Conservation (phyloP, 352 stramenopile species). For the Phytophthora hybrid region DNA sequence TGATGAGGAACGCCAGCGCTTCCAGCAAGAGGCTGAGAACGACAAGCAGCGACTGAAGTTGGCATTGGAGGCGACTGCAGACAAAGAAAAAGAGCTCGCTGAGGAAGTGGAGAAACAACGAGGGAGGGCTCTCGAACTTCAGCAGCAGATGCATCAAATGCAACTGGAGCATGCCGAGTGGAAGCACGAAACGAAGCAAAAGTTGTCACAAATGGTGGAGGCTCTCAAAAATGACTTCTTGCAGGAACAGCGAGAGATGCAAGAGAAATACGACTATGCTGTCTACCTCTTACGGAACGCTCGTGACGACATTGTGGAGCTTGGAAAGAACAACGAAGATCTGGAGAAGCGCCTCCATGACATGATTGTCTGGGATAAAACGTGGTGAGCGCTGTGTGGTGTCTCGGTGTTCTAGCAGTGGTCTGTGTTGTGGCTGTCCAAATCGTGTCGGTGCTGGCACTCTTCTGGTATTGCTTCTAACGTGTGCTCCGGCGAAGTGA, state of each 20-base stretch:
- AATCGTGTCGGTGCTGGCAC: neutral
- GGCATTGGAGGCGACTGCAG: conserved; percentile 56
- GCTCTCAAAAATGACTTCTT: conserved; percentile 64
- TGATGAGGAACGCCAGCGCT: conserved; percentile 65
- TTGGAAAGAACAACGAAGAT: conserved; percentile 62
- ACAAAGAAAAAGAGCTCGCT: conserved; percentile 84
- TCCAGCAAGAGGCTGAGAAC: conserved; percentile 68
- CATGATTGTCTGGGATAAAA: conserved; percentile 49
- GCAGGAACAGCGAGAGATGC: conserved; percentile 54
- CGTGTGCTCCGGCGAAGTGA: neutral
- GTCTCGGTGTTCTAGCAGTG: neutral
- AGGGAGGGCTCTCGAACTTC: conserved; percentile 50
- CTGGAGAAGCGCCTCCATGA: conserved; percentile 59
- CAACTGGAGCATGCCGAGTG: conserved; percentile 69
- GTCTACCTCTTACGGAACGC: conserved; percentile 64
- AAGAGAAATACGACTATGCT: conserved; percentile 60
- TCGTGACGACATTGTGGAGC: conserved; percentile 67
- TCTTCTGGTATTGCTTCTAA: too few relatives aligned
- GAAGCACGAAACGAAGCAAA: conserved; percentile 53
- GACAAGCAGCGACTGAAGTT: conserved; percentile 65
- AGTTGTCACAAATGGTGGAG: conserved; percentile 58
- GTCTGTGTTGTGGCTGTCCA: neutral
- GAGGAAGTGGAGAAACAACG: conserved; percentile 80
- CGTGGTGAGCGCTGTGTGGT: conserved; percentile 28
- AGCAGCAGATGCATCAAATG: conserved; percentile 66